Evolutionary conservation across 768 basidiomycete species (phyloP).

Genomic region (Podaxis sp.): DNA sequence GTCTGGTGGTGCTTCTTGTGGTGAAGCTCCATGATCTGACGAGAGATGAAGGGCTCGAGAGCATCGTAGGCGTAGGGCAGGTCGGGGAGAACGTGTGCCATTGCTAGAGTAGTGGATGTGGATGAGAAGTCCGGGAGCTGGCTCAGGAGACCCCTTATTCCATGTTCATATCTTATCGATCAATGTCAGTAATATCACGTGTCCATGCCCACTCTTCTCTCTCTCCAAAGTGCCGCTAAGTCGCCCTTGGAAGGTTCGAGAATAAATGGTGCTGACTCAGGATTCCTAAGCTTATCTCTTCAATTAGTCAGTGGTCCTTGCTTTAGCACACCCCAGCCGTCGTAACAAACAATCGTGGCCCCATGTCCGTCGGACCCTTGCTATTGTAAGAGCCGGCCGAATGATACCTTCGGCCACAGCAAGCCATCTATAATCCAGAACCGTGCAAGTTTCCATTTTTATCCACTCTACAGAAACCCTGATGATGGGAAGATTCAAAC

Average conservation of each 20-base stretch:
- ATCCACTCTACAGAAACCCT: no score
- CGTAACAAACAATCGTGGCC: no score
- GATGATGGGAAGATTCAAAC: no score
- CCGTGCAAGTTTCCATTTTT: no score
- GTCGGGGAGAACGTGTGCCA: constrained; percentile 49
- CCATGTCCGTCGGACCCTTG: no score
- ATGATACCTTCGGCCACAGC: no score
- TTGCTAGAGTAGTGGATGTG: constrained; percentile 19
- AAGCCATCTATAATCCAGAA: no score
- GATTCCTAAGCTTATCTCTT: not conserved
- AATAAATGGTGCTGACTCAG: constrained; percentile 3
- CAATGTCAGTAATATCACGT: constrained; percentile 1
- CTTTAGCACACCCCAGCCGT: not conserved
- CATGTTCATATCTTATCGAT: constrained; percentile 10
- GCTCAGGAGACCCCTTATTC: not conserved
- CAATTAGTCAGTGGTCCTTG: not conserved
- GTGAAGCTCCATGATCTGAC: constrained; percentile 92
- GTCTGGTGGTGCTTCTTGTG: constrained; percentile 90
- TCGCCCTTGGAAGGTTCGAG: constrained; percentile 6
- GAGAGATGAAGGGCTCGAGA: constrained; percentile 89
- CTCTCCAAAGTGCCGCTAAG: not conserved
- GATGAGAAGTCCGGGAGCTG: not conserved
- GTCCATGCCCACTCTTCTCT: not conserved
- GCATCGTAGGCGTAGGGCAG: constrained; percentile 77
- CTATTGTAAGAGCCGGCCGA: no score